These are phyloP conservation scores for Nitzschia sp. DNA, from an alignment of 108 stramenopile species.

Conservation along the genomic window DNA sequence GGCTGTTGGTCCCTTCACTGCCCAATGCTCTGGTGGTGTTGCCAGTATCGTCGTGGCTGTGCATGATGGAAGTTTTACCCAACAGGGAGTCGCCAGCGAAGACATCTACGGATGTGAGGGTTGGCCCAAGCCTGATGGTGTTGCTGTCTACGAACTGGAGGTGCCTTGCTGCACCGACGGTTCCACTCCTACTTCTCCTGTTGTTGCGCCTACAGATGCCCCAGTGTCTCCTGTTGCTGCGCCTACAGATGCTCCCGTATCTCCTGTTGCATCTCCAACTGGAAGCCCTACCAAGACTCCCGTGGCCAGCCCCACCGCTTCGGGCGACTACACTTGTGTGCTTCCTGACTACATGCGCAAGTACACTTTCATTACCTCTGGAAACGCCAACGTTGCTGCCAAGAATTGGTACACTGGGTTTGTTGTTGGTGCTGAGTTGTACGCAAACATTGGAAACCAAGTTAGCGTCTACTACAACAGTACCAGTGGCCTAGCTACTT, in stretches of 20 bases:
- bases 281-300: not conserved
- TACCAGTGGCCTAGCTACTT: not conserved
- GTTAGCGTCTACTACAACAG: not conserved
- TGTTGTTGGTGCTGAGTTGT: constrained; percentile 16
- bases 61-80: no score
- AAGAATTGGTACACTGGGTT: constrained; percentile 20
- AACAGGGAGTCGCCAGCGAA: no score
- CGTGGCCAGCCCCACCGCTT: not conserved
- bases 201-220: not conserved
- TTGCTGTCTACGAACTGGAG: no score
- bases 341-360: not conserved
- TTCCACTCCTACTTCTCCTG: no score
- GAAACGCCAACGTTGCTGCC: constrained; percentile 11
- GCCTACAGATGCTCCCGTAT: not conserved
- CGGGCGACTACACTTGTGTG: not conserved
- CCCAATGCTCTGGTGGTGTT: no score
- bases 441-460: not conserved
- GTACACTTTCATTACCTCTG: constrained; percentile 7
- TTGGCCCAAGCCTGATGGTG: no score
- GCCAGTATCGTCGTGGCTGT: no score
- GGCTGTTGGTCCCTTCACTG: no score
- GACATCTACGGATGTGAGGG: no score
- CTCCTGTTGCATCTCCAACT: not conserved
- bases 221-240: not conserved
- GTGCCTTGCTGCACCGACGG: no score